A percentile compares a stretch with the other conserved stretches of the same genome.
Conservation (phyloP, 1,284 basidiomycete genomes). For the Fomitiporia mediterranea region DNA sequence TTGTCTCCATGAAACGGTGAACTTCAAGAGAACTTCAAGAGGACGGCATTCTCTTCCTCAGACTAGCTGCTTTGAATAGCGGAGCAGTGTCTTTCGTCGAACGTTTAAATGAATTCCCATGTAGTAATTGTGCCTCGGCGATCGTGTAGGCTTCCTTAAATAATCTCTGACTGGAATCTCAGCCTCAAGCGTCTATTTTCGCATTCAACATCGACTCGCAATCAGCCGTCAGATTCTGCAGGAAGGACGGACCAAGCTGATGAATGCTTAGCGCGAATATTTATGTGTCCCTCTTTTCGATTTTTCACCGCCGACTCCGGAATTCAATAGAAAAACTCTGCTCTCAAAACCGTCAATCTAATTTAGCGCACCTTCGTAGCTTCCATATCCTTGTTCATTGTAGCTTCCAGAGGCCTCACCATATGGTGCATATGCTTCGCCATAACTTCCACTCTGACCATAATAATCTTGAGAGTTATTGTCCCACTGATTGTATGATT, state of each 20-base stretch:
- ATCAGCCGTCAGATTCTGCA: not conserved
- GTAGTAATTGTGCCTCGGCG: not conserved
- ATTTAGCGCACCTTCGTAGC: conserved; percentile 78
- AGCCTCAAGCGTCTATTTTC: not conserved
- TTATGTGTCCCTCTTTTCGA: conserved; percentile 2
- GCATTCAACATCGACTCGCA: not conserved
- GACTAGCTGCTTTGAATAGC: not conserved
- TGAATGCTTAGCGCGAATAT: not conserved
- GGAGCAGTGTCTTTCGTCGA: not conserved
- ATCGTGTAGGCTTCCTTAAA: conserved; percentile 3
- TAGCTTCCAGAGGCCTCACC: conserved; percentile 40
- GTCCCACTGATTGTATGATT: conserved; percentile 20
- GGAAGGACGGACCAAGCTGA: not conserved
- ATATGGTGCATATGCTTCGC: conserved; percentile 41
- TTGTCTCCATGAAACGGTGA: not conserved
- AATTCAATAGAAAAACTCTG: conserved; percentile 7
- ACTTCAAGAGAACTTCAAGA: not conserved
- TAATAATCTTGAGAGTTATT: conserved; percentile 40
- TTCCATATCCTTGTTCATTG: conserved; percentile 49
- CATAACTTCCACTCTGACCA: conserved; percentile 51
- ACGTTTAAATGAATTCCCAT: not conserved
- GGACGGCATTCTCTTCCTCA: not conserved
- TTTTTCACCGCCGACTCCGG: conserved; percentile 5
- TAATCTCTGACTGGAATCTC: conserved; percentile 7
- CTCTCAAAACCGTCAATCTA: conserved; percentile 12